phyloP scores from a whole-genome alignment of 148 eudicot species.

The Talinum fruticosum region DNA sequence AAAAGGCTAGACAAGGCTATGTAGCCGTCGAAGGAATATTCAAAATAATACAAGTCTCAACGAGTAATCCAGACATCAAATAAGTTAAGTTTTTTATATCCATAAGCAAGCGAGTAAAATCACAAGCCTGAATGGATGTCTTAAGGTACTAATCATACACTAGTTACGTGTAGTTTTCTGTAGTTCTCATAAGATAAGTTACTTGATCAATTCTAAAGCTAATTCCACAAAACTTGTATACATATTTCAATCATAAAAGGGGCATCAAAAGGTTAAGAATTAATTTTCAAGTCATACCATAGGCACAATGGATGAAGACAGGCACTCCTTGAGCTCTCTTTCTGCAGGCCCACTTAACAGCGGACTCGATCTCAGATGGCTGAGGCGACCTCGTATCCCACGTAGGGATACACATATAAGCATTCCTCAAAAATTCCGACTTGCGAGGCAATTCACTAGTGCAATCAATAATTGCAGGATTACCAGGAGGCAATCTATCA shows the following conservation, averaged over 20 bases:
- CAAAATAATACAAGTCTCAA: background rate
- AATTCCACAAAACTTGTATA: slow-evolving; percentile 2
- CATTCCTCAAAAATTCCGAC: slow-evolving; percentile 34
- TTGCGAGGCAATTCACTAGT: slow-evolving; percentile 79
- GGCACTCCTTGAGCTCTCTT: slow-evolving; percentile 69
- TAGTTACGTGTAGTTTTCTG: background rate
- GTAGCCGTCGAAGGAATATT: background rate
- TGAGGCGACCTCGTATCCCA: slow-evolving; percentile 87
- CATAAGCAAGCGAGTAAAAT: background rate
- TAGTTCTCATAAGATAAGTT: background rate
- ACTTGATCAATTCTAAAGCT: background rate
- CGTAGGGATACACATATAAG: slow-evolving; percentile 74
- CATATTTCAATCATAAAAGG: background rate
- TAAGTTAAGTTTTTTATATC: background rate
- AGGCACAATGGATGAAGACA: slow-evolving; percentile 80
- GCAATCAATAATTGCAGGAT: slow-evolving; percentile 81
- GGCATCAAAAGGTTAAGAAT: background rate
- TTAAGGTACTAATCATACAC: too few species aligned
- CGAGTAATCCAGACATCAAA: background rate
- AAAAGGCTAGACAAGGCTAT: background rate
- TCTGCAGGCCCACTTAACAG: slow-evolving; percentile 82
- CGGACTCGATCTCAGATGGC: slow-evolving; percentile 66
- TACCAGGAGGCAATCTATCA: slow-evolving; percentile 67
- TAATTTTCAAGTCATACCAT: slow-evolving; percentile 48
- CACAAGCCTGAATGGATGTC: background rate